Evolutionary conservation across 108 stramenopile genomes (phyloP).

Genomic region (Skeletonema potamos): DNA sequence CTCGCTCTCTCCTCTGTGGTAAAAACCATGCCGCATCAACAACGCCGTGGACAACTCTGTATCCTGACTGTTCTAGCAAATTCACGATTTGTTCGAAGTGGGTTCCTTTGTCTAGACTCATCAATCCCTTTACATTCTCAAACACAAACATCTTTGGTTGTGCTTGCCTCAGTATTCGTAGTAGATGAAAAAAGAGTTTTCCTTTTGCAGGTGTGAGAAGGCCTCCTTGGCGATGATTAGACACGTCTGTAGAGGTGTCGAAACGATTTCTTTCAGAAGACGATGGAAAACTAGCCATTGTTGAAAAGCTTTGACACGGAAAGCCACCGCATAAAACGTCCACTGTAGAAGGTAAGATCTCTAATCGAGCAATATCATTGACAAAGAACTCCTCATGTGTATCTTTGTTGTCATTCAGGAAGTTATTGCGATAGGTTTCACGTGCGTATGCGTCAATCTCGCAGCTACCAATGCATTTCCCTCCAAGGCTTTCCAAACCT

Average conservation of each 20-base stretch:
- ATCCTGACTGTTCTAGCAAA: conserved; percentile 24
- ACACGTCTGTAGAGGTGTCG: not conserved
- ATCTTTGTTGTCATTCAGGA: not conserved
- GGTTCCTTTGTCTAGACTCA: conserved; percentile 10
- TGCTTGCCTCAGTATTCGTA: conserved; percentile 12
- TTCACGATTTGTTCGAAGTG: conserved; percentile 15
- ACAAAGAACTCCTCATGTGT: conserved; percentile 2
- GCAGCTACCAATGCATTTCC: conserved; percentile 9
- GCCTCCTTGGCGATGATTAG: too few relatives aligned
- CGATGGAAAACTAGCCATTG: conserved; percentile 15
- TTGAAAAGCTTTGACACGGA: conserved; percentile 37
- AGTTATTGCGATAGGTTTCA: conserved; percentile 24
- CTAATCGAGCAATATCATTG: conserved; percentile 18
- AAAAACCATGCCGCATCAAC: conserved; percentile 14
- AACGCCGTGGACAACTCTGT: conserved; percentile 13
- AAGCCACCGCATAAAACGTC: conserved; percentile 33
- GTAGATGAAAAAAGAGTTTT: conserved; percentile 15
- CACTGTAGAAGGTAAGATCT: not conserved
- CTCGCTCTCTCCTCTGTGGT: conserved; percentile 24
- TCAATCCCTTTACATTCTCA: conserved; percentile 32
- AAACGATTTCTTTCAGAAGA: not conserved
- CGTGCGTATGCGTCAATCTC: conserved; percentile 29
- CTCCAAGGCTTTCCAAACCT: conserved; percentile 25
- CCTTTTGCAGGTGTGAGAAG: conserved; percentile 9
- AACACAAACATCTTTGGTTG: conserved; percentile 17